A percentile compares a stretch with the other conserved stretches of the same genome.
Evolutionary conservation across 208 protist genomes (phyloP).

Genomic region (Trichomonas gallinae): DNA sequence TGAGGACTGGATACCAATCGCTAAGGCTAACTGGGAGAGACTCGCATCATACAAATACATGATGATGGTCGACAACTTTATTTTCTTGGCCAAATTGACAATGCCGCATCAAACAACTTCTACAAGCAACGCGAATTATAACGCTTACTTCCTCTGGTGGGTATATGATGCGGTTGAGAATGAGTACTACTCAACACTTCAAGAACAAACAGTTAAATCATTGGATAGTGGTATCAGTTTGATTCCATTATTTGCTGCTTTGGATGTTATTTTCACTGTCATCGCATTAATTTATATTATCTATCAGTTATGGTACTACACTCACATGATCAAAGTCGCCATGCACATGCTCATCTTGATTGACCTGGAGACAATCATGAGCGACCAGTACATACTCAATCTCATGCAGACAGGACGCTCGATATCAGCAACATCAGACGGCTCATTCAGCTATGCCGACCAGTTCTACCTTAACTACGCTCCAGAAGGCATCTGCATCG

Average conservation of each 20-base stretch:
- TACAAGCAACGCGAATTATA: neutral
- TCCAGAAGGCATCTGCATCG: neutral
- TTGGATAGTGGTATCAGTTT: neutral
- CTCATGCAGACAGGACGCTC: neutral
- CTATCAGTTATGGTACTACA: neutral
- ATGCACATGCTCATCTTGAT: neutral
- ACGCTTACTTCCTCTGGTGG: neutral
- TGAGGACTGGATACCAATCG: neutral
- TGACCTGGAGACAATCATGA: neutral
- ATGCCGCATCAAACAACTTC: neutral
- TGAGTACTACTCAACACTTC: neutral
- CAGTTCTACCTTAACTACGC: neutral
- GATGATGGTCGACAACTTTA: neutral
- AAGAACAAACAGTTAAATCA: neutral
- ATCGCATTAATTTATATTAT: neutral
- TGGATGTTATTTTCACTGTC: neutral
- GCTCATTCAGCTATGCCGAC: neutral
- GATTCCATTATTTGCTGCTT: neutral
- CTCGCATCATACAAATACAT: neutral
- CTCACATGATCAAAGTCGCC: neutral
- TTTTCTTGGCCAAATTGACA: neutral
- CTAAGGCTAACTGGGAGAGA: neutral
- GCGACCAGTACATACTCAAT: neutral
- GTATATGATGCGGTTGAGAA: neutral
- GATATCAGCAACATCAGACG: neutral